Evolutionary conservation across 2,329 filamentous ascomycete species (phyloP), one percentile per base, ranked within the genome.

Genomic region (Colletotrichum falcatum): DNA sequence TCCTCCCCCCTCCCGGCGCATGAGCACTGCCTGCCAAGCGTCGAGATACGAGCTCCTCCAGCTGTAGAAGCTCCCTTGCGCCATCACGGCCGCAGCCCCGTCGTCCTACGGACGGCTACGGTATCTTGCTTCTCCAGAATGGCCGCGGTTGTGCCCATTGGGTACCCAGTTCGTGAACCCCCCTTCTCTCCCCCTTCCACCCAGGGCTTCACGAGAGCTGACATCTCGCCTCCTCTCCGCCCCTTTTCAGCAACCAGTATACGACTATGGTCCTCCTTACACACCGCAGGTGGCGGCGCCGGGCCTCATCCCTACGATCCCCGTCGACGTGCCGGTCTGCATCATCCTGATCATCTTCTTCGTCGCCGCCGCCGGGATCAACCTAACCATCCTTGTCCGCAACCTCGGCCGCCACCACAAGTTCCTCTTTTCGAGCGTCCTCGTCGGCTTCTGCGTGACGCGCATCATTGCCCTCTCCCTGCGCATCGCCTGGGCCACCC

Each of bases 271-370:
- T 4, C 80, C 81, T 70, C 81, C 81, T 0, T 83, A 83, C 68
- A 74, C 77, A 6, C 82, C 84, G 2, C 76, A 73, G 16, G 79
- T 75, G 16, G 89, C 90, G 51, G 75, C 77, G 20, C 79, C 90
- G 23, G 91, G 91, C 67, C 88, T 90, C 30, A 74, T 81, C 9
- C 92, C 93, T 1, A 86, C 83, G 1, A 76, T 84, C 5, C 72
- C 76, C 3, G 81, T 91, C 72, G 92, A 95, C 77, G 84, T 90
- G 9, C 90, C 92, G 46, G 85, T 94, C 77, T 88, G 84, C 71
- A 84, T 86, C 62, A 86, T 93, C 66, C 87, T 94, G 72, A 78
- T 94, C 18, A 77, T 80, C 49, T 77, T 92, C 66, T 92, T 90
- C 79, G 70, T 87, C 42, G 46, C 76, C 56, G 84, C 82, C n/a